Percentiles rank a stretch among this genome's conserved stretches.
These are phyloP conservation scores for Physcomitrium patens DNA, from an alignment of 225 moss, liverwort and hornwort species.

Conservation along the genomic window DNA sequence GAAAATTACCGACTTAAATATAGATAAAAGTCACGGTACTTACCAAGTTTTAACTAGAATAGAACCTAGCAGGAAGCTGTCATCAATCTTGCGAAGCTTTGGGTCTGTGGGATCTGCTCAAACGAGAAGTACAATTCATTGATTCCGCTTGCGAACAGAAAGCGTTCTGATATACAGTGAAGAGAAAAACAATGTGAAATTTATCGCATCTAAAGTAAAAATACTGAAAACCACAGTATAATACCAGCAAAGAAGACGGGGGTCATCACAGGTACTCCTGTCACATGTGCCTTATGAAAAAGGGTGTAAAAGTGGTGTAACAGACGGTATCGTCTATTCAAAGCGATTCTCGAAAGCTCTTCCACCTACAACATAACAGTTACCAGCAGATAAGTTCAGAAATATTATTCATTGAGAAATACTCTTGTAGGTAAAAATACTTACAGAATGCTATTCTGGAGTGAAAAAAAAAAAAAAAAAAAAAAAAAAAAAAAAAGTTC, in stretches of 20 bases:
- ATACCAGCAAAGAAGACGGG: conserved; percentile 93
- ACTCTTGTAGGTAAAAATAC: not conserved
- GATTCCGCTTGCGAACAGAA: too few species aligned
- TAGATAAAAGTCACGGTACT: not conserved
- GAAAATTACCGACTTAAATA: too few species aligned
- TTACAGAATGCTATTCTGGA: not conserved
- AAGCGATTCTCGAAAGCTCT: conserved; percentile 66
- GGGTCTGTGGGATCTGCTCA: conserved; percentile 74
- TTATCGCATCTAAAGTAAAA: not conserved
- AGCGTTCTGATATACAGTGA: too few species aligned
- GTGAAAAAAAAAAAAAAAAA: not conserved
- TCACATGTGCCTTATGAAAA: conserved; percentile 69
- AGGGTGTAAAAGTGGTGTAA: conserved; percentile 89
- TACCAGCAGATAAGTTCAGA: not conserved
- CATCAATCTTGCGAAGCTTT: conserved; percentile 74
- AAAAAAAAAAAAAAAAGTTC: not conserved
- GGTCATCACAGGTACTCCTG: conserved; percentile 86
- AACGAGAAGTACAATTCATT: not conserved
- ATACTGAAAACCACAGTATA: not conserved
- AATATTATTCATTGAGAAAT: too few species aligned
- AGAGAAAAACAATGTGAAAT: too few species aligned
- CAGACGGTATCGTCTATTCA: conserved; percentile 77
- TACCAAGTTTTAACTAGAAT: conserved; percentile 86
- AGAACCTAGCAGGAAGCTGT: conserved; percentile 79
- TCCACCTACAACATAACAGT: conserved; percentile 60